phyloP scores from a whole-genome alignment of 2,329 filamentous ascomycete species.

The Exserohilum turcica region DNA sequence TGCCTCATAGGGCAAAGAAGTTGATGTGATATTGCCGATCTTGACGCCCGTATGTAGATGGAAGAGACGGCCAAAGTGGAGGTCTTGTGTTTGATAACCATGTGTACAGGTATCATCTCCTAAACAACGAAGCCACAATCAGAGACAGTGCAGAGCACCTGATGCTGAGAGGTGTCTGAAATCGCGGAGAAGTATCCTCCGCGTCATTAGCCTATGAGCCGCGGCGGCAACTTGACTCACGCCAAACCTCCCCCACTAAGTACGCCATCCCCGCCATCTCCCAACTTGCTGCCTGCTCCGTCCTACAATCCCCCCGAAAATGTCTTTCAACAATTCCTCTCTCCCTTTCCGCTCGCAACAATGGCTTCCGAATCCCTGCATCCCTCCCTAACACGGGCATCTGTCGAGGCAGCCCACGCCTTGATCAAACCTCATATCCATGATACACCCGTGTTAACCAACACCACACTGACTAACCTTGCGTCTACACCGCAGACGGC shows the following conservation, averaged over 20 bases:
- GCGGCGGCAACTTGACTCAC: not conserved
- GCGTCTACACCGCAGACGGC: slow-evolving; percentile 71
- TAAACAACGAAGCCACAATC: not conserved
- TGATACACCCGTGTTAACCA: slow-evolving; percentile 81
- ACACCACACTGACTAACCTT: slow-evolving; percentile 71
- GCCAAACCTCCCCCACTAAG: not conserved
- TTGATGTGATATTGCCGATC: no score
- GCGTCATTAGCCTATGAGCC: not conserved
- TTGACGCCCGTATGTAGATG: no score
- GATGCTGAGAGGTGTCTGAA: not conserved
- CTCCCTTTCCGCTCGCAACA: not conserved
- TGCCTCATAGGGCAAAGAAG: no score
- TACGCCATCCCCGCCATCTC: not conserved
- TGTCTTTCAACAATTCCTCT: slow-evolving; percentile 1
- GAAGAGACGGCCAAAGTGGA: no score
- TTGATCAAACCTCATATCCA: slow-evolving; percentile 79
- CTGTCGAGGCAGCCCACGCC: slow-evolving; percentile 72
- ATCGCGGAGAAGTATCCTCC: not conserved
- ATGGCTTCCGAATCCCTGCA: slow-evolving; percentile 27
- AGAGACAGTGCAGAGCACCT: not conserved
- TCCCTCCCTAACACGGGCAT: slow-evolving; percentile 70
- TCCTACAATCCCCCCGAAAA: slow-evolving; percentile 5
- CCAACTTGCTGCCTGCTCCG: not conserved
- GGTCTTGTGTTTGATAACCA: no score
- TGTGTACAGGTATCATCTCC: not conserved